Conservation (phyloP, 495 filamentous ascomycete genomes). For the Penicillium argentinense region DNA sequence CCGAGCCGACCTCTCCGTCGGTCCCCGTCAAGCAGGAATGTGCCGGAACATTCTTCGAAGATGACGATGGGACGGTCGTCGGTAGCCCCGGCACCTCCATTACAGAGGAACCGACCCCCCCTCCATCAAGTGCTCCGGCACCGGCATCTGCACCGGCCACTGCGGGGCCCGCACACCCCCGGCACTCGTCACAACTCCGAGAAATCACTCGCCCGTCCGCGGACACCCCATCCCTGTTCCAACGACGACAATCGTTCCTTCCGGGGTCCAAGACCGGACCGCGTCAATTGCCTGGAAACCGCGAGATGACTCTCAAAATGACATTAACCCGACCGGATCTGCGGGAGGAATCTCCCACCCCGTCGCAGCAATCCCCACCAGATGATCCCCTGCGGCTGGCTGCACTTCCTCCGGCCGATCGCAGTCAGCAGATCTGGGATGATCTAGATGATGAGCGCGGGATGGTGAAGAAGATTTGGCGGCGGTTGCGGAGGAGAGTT, state of each 20-base stretch:
- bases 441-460: constrained; percentile 42
- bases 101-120: constrained; percentile 9
- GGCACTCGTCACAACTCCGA: constrained; percentile 1
- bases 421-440: constrained; percentile 47
- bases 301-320: constrained; percentile 95
- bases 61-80: constrained; percentile 38
- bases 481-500: constrained; percentile 35
- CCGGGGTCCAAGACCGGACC: constrained; percentile 17
- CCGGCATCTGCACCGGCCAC: not conserved
- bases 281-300: constrained; percentile 30
- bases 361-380: constrained; percentile 48
- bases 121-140: not conserved
- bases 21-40: constrained; percentile 12
- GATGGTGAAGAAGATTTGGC: constrained; percentile 59
- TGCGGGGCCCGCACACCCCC: not conserved
- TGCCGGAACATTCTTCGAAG: constrained; percentile 46
- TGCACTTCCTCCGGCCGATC: constrained; percentile 47
- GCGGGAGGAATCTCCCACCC: constrained; percentile 61
- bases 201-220: constrained; percentile 16
- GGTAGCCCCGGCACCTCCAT: constrained; percentile 23
- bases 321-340: constrained; percentile 89
- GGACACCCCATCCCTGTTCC: constrained; percentile 15
- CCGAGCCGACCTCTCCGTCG: constrained; percentile 13
- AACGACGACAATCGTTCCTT: constrained; percentile 21
- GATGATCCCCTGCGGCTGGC: constrained; percentile 56